These are phyloP conservation scores for Dactylellina haptotyla DNA, from an alignment of 2,329 filamentous ascomycete species.

Conservation along the genomic window DNA sequence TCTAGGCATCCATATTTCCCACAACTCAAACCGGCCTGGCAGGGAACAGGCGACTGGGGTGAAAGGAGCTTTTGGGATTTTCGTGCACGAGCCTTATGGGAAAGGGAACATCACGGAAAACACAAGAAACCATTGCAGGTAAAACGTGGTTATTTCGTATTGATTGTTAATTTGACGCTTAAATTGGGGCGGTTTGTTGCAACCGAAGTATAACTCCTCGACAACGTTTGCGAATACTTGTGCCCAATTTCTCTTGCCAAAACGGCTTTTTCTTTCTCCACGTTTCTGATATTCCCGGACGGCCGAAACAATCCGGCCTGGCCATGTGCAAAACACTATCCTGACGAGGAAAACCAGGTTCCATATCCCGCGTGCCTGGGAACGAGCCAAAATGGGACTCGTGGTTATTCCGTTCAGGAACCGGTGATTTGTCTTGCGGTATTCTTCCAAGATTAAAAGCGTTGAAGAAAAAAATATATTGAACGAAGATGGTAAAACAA, in stretches of 20 bases:
- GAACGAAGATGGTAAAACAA: not conserved
- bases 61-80: too few species aligned
- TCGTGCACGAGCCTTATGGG: constrained; percentile 51
- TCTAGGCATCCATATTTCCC: constrained; percentile 55
- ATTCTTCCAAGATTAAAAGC: constrained; percentile 35
- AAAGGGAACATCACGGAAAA: constrained; percentile 17
- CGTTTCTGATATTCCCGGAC: constrained; percentile 8
- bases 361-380: too few species aligned
- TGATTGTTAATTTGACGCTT: constrained; percentile 49
- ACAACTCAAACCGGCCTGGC: constrained; percentile 49
- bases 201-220: constrained; percentile 20
- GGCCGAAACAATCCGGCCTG: constrained; percentile 26
- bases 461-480: not conserved
- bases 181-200: constrained; percentile 40
- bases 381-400: too few species aligned
- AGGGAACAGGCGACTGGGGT: constrained; percentile 32
- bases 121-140: not conserved
- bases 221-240: not conserved
- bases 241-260: too few species aligned
- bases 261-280: constrained; percentile 11
- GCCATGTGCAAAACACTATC: constrained; percentile 1
- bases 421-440: too few species aligned
- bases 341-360: not conserved
- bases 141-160: constrained; percentile 24
- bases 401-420: not conserved